Base-by-base conservation (phyloP, 768 basidiomycete species). In the Mycena sanguinolenta region DNA sequence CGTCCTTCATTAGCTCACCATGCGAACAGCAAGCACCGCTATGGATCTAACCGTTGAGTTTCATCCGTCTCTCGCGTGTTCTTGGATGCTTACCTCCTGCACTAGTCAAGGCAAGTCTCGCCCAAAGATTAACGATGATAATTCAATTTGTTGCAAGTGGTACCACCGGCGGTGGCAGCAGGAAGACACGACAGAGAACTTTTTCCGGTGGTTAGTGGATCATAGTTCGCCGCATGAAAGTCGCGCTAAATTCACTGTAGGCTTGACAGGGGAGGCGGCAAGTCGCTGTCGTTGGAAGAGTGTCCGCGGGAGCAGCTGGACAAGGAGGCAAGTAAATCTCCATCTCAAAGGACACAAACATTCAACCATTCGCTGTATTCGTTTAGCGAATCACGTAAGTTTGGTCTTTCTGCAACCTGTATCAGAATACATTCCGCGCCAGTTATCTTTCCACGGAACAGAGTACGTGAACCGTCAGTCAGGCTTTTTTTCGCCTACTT, bases 251-350 rank as follows among this genome's bases (percentile, higher is more conserved):
- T 36, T 57, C n/a, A 38, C 23, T 25, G 13, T 50, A 91, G 90
- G 92, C 84, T 93, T 0, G 91, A 93, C 70, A 77, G 81, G 39
- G 91, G 91, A 1, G 85, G 75, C 2, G 92, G 91, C 1, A 89
- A 88, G 73, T 75, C 84, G 23, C 67, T 92, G 2, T 85, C 85
- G 2, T 78, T 92, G 16, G 81, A 84, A n/a, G 88, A 90, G 74
- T 90, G 91, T 73, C 82, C 90, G 8, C 79, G 91, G 25, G 86
- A 89, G 65, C 84, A 77, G 60, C 81, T 92, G 28, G 91, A 93
- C 74, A 85, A 82, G 75, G 90, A 92, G 82, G 87, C 85, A 57
- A 62, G 77, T 72, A 25, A 16, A 14, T 14, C 13, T 10, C 21
- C 14, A 7, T 46, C 44, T 7, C 14, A 49, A 39, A 49, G 27